Percentiles rank a stretch among this genome's conserved stretches.
These are phyloP conservation scores for Pyricularia sp. DNA, from an alignment of 2,329 filamentous ascomycete genomes.

Conservation along the genomic window DNA sequence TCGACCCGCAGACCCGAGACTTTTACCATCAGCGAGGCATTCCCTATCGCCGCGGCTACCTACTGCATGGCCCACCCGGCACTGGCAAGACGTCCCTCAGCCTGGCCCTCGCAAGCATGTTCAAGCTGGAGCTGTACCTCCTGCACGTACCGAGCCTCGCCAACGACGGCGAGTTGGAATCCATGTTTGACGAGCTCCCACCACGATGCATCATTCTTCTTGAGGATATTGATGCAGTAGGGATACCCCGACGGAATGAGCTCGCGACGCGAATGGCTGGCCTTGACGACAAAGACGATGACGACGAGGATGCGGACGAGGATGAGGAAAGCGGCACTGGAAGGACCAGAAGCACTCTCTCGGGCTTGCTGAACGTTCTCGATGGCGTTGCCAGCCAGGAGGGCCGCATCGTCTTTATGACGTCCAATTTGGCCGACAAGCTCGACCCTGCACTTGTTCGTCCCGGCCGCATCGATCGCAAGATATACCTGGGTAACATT, in stretches of 20 bases:
- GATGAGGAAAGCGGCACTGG: slow-evolving; percentile 6
- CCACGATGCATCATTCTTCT: slow-evolving; percentile 36
- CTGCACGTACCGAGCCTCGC: slow-evolving; percentile 49
- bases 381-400: slow-evolving; percentile 63
- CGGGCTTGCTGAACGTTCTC: slow-evolving; percentile 59
- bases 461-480: slow-evolving; percentile 58
- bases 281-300: slow-evolving; percentile 13
- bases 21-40: slow-evolving; percentile 69
- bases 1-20: slow-evolving; percentile 41
- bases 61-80: slow-evolving; percentile 64
- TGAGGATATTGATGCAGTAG: slow-evolving; percentile 47
- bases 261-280: slow-evolving; percentile 10
- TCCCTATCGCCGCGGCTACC: slow-evolving; percentile 63
- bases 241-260: slow-evolving; percentile 24
- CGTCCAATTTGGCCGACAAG: slow-evolving; percentile 56
- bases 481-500: slow-evolving; percentile 45
- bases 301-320: slow-evolving; percentile 10
- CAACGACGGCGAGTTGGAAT: slow-evolving; percentile 19
- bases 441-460: slow-evolving; percentile 56
- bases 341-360: slow-evolving; percentile 35
- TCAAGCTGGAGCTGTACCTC: slow-evolving; percentile 68
- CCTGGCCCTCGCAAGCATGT: slow-evolving; percentile 58
- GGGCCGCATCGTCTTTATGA: slow-evolving; percentile 66
- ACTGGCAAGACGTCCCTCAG: slow-evolving; percentile 72
- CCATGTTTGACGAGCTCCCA: slow-evolving; percentile 22